Base-by-base conservation (phyloP, 2,329 filamentous ascomycete species). In the Cercospora sp. region DNA sequence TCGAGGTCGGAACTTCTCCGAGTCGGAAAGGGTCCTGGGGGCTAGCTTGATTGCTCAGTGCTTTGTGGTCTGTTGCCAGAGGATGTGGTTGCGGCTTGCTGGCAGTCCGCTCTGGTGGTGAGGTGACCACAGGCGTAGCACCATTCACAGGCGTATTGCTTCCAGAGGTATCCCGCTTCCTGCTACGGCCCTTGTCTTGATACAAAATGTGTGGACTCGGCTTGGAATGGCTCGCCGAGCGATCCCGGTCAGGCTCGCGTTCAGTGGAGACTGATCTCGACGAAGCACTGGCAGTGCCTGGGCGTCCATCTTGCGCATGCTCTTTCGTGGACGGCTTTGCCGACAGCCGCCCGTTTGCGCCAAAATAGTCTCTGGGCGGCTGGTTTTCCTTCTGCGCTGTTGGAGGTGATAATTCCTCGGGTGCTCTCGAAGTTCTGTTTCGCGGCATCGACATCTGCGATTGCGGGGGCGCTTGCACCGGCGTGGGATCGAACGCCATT, bases 171-270 rank as follows among this genome's bases (percentile, higher is more conserved):
- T 77, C 71, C 28, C 74, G 71, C 67, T 75, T 77, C 39, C 88
- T 87, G 4, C 85, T 85, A 55, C 91, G 87, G 1, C 88, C 87
- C 79, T 94, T 95, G 75, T 96, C 92, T 78, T 96, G 93, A 77
- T 93, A 96, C 23, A 93, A 91, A 74, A 96, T 96, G 75, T 97
- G 93, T n/a, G 93, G 92, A 16, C 92, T 93, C 2, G 71, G 66
- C 64, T 89, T 67, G 82, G 77, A 61, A 76, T 80, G 73, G 39
- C 75, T 75, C 10, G 65, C 60, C n/a, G 66, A 72, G 59, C 69
- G 71, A 28, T 72, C 72, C 36, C 68, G 71, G 18, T 73, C 72
- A n/a, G 69, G 68, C 18, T 79, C 78, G 61, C 82, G 78, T 71
- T 84, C 83, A 16, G 79, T 78, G 3, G 83, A 85, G 4, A 78